Evolutionary conservation across 805 yeast genomes (phyloP), one percentile per base, ranked within the genome.

Genomic region (Cyberlindnera nakhonratchasimensis): DNA sequence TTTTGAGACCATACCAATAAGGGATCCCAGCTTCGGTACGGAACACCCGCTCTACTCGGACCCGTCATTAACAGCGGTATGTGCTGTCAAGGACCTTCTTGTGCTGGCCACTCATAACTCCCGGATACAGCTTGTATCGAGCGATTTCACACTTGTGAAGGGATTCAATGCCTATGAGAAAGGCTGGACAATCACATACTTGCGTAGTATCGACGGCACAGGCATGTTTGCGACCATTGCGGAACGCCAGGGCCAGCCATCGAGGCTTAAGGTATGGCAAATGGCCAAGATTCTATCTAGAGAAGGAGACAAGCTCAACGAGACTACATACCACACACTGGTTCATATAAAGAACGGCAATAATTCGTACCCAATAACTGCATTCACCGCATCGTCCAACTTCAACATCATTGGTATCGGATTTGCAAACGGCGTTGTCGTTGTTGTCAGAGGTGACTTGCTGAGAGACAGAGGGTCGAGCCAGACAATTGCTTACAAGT

Each of bases 391-490:
- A 37, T 72, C 80, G 13, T 51, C 61, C 2, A 80, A 75, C 45
- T 74, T 82, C 46, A 72, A 86, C 3, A 75, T 86, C 25, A 60
- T 84, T 6, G 90, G 85, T 0, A 65, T 86, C 34, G 96, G 96
- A 0, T 86, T 79, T 53, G 82, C 90, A 12, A 83, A 89, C 60
- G 99, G 99, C 2, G 72, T 79, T 17, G 88, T 90, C 2, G 67
- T 90, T 2, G 65, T 90, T 6, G 77, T 90, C 0, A 67, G 98
- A 48, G 99, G 99, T 8, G 98, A 93, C 61, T 62, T 93, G 24
- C 51, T 87, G 6, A 78, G 89, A 52, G 99, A 93, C 57, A 69
- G 96, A 45, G 98, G 98, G 0, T 80, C 96, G 9, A 77, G 93
- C 50, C 98, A 91, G 55, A 69, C 97, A 22, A 61, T 83, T 0